Evolutionary conservation across 257 asterid genomes (phyloP), one percentile per base, ranked within the genome.

Genomic region (Ballota nigra): DNA sequence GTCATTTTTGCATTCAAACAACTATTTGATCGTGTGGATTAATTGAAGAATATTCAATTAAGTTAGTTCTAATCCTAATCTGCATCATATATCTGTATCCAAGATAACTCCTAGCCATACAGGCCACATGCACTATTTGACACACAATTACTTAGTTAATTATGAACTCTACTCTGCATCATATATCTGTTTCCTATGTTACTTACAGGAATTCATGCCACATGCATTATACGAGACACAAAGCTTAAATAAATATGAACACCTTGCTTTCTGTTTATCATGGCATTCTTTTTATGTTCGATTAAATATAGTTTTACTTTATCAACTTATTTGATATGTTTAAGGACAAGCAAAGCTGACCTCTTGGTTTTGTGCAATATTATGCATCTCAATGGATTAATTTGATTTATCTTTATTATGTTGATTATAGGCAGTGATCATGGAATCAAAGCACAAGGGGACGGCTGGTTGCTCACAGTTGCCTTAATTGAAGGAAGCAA

Each of bases 391-490:
- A 9, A 69, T 29, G 68, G 31, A 55, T 36, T 22, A 53, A 77
- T 75, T 73, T 68, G 28, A 5, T 64, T 71, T 53, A 34, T 6
- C 61, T 78, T 45, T 36, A 6, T 31, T 67, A 28, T 19, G 36
- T 80, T 74, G 61, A 70, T 70, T 70, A 71, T 66, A 92, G 99
- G 96, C 31, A 90, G 88, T 75, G 99, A 95, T 81, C 99, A 95
- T 72, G 99, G 99, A 41, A 33, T 91, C 71, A 95, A 95, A 89
- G 98, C 99, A 72, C 97, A 78, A 71, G 99, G 99, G 49, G 87
- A 89, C 63, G 99, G 97, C 12, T 95, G 99, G 98, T 86, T 89
- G 83, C 90, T 95, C 75, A 95, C 98, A 8, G 97, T 95, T 83
- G 99, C 99, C 67, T 81, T 95, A 84, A 82, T 95, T 58, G 93